A percentile compares a stretch with the other conserved stretches of the same genome.
Evolutionary conservation across 768 basidiomycete species (phyloP).

Genomic region (Termitomyces sp.): DNA sequence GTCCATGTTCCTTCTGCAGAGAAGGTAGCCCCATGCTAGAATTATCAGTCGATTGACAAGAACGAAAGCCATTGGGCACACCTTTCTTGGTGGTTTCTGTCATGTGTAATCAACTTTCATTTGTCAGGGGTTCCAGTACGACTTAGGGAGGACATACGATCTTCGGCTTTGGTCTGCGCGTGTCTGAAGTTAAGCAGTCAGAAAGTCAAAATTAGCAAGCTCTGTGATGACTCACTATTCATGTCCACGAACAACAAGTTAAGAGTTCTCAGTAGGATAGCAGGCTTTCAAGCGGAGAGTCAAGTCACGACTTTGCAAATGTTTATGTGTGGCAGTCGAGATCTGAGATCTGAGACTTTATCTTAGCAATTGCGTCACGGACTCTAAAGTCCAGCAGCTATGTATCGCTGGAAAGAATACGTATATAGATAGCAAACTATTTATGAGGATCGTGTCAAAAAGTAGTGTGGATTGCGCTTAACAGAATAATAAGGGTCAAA

Average conservation of each 20-base stretch:
- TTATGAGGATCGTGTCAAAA: constrained; percentile 3
- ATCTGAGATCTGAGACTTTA: not conserved
- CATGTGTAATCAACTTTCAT: not conserved
- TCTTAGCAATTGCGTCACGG: not conserved
- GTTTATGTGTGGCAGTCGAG: not conserved
- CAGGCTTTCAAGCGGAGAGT: not conserved
- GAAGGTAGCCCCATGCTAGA: constrained; percentile 67
- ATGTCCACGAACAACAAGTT: not conserved
- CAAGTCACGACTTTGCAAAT: not conserved
- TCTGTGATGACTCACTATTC: not conserved
- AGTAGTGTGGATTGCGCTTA: not conserved
- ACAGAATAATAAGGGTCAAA: constrained; percentile 1
- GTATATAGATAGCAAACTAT: too few relatives aligned
- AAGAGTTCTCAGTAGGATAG: not conserved
- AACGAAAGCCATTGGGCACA: constrained; percentile 12
- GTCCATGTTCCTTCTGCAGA: constrained; percentile 84
- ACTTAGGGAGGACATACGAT: constrained; percentile 34
- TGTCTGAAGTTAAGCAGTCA: constrained; percentile 16
- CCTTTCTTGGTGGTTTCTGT: constrained; percentile 46
- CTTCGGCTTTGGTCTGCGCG: constrained; percentile 36
- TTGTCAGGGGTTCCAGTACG: constrained; percentile 3
- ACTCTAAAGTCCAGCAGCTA: not conserved
- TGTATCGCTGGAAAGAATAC: not conserved
- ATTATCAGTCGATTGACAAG: not conserved
- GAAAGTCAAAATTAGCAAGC: not conserved